Evolutionary conservation across 192 early-diverging fungal species (phyloP), one percentile per base, ranked within the genome.

Genomic region (Backusella liffmaniae): DNA sequence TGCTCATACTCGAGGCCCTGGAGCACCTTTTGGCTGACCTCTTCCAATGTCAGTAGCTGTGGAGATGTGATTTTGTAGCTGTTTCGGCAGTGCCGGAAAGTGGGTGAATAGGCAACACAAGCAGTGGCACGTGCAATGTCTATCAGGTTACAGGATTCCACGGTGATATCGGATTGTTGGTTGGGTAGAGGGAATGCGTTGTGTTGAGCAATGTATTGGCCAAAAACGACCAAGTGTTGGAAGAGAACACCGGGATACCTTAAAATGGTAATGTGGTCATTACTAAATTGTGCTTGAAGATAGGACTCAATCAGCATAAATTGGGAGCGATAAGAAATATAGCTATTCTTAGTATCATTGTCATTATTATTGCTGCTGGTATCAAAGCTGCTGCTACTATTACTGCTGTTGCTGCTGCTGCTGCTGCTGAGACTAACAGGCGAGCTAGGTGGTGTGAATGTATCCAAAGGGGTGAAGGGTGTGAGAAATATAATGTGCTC

Each of bases 401-500:
- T 32, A 7, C 51, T 56, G 18, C 46, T 51, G 49, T 16, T 69
- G 26, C 66, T 62, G 21, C 56, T 62, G 12, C 56, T 69, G 26
- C 66, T 62, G 21, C 56, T 62, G 12, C 56, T 29, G 9, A 29
- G 21, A 13, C 56, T 62, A 26, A 62, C 56, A 29, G 56, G 56
- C 12, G 72, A 23, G 35, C 26, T 73, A 34, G 9, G 49, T 53
- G 66, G 53, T 69, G 32, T 70, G 46, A 49, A 34, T 26, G 74
- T 77, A 29, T 82, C 81, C 36, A 72, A 41, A 26, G 77, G 76
- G 29, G 77, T 76, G 37, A 79, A 82, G 3, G 81, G 76, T 53
- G 81, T 65, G 39, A 82, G 46, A 51, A 82, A 82, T 3, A 82
- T 75, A n/a, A 82, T 42, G 56, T 82, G 81, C 18, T 68, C 49